Base-by-base conservation (phyloP, 2,329 filamentous ascomycete genomes). In the Alternaria alternata region DNA sequence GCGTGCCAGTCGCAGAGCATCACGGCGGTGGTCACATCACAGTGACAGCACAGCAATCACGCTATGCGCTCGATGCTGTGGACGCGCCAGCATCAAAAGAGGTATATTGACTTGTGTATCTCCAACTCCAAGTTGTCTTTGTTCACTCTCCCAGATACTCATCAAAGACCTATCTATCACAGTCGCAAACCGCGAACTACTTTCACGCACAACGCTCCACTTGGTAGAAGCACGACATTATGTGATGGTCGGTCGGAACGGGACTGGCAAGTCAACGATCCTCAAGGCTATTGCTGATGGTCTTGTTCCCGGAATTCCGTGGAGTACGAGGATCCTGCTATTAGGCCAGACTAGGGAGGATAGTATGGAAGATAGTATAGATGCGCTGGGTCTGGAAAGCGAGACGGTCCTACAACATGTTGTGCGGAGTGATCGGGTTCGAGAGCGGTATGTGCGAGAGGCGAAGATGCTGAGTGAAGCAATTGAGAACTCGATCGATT, bases 241-340 rank as follows among this genome's bases (percentile, higher is more conserved):
- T 81, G 92, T 91, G 0, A 81, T 96, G 2, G 83, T 94, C 20
- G 93, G 92, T 0, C 85, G 91, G 7, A 96, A 96, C 78, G 92
- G 92, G 0, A 90, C 89, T 2, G 93, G 92, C 6, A 96, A 96
- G 74, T 94, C 91, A 4, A 94, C 91, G 0, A 79, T 94, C 7
- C 81, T 95, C 16, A 87, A 87, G 70, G 91, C 92, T 1, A 88
- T 96, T 66, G 89, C 88, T 5, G 88, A 93, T 62, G 92, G 92
- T 69, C 83, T 93, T 34, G 90, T 96, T 16, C 91, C 92, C 0
- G 92, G 91, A 0, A 78, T 79, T 8, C 75, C 77, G 6, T 76
- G 71, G 73, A 77, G 74, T 52, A 73, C 75, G 8, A 63, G 66
- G 3, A 75, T 80, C 20, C 55, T 80, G 7, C 64, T 79, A 4